A percentile compares a stretch with the other conserved stretches of the same genome.
phyloP scores from a whole-genome alignment of 768 basidiomycete species.

The Phaffia tasmanica region DNA sequence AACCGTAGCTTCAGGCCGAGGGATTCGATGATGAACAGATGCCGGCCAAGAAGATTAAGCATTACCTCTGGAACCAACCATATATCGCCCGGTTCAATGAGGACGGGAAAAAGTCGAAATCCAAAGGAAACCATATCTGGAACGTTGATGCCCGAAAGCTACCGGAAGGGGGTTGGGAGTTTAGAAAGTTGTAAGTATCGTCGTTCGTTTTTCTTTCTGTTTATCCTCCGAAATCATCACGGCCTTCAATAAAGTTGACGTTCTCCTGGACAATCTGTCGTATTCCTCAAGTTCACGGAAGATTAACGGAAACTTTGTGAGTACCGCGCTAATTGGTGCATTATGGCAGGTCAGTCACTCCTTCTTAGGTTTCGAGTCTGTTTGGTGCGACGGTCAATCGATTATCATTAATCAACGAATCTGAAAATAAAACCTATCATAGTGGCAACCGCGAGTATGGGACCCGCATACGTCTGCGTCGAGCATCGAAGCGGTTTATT shows the following conservation, averaged over 20 bases:
- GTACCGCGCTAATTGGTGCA: constrained; percentile 47
- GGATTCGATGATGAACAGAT: constrained; percentile 89
- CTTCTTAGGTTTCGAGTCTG: not conserved
- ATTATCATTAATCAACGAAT: constrained; percentile 21
- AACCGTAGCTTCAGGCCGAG: constrained; percentile 57
- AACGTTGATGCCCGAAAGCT: constrained; percentile 87
- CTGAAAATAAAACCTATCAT: constrained; percentile 49
- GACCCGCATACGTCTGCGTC: constrained; percentile 83
- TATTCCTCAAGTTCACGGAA: constrained; percentile 46
- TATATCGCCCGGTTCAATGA: constrained; percentile 96
- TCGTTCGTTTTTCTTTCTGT: not conserved
- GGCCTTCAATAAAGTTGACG: constrained; percentile 51
- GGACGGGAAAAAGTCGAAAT: constrained; percentile 97
- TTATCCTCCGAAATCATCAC: not conserved
- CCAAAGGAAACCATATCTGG: constrained; percentile 99
- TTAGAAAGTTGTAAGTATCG: constrained; percentile 20
- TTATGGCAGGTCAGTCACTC: not conserved
- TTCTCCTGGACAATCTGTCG: constrained; percentile 64
- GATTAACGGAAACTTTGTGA: constrained; percentile 70
- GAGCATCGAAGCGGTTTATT: constrained; percentile 66
- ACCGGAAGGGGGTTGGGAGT: constrained; percentile 29
- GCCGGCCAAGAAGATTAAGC: constrained; percentile 88
- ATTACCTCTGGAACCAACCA: constrained; percentile 85
- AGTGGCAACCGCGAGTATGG: constrained; percentile 89
- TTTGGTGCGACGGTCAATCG: too few relatives aligned